These are phyloP conservation scores for Dalbergia oliveri DNA, from an alignment of 306 rosid genomes.

Conservation along the genomic window DNA sequence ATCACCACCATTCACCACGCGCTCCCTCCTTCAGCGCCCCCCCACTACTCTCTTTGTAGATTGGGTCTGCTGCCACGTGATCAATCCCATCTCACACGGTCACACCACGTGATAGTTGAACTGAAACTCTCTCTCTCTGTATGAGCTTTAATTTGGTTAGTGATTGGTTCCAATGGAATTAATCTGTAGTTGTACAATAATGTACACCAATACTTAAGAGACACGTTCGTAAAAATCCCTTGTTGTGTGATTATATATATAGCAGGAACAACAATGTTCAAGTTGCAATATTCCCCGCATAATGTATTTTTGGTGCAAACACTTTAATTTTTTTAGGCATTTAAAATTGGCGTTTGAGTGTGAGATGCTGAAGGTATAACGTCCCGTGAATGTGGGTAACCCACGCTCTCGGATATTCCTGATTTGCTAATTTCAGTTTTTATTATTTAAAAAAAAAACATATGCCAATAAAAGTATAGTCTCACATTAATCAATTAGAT, in stretches of 20 bases:
- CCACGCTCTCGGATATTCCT: background rate
- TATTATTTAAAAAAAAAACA: background rate
- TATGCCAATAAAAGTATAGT: too few species aligned
- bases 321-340: background rate
- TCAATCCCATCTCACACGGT: background rate
- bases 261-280: too few species aligned
- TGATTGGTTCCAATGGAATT: too few species aligned
- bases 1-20: conserved; percentile 34
- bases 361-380: background rate
- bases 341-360: background rate
- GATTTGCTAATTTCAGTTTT: background rate
- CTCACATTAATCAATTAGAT: too few species aligned
- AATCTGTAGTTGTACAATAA: too few species aligned
- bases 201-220: too few species aligned
- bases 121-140: background rate
- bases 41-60: background rate
- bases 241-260: too few species aligned
- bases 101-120: background rate
- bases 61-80: conserved; percentile 18
- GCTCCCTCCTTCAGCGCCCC: conserved; percentile 20
- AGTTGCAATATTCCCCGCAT: too few species aligned
- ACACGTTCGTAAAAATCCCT: too few species aligned
- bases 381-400: background rate
- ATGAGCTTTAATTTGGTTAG: too few species aligned
- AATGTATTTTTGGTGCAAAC: background rate